Percentiles rank a stretch among this genome's conserved stretches.
Evolutionary conservation across 176 grass and related monocot genomes (phyloP).

Genomic region (Themeda triandra): DNA sequence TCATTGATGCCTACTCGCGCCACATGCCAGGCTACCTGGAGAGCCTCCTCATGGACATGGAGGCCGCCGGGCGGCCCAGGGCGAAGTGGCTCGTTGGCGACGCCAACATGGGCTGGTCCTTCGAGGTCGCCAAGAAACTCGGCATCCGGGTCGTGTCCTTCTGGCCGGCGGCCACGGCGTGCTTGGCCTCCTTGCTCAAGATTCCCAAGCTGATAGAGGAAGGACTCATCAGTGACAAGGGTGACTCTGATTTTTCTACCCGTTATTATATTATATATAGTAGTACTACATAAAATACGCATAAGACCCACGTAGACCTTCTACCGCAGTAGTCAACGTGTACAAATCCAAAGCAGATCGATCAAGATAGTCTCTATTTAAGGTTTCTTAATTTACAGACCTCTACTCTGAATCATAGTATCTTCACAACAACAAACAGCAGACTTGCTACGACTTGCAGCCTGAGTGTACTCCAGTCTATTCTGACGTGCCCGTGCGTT

Average conservation of each 20-base stretch:
- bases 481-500: not conserved
- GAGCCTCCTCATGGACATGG: constrained; percentile 16
- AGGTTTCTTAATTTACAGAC: too few species aligned
- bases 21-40: constrained; percentile 32
- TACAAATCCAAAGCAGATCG: too few species aligned
- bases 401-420: too few species aligned
- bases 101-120: constrained; percentile 69
- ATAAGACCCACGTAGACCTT: too few species aligned
- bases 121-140: constrained; percentile 42
- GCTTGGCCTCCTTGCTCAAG: constrained; percentile 42
- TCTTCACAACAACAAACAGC: too few species aligned
- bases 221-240: constrained; percentile 43
- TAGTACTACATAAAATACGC: too few species aligned
- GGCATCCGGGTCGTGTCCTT: constrained; percentile 44
- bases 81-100: constrained; percentile 50
- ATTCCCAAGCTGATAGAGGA: constrained; percentile 54
- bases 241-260: too few species aligned
- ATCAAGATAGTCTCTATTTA: too few species aligned
- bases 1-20: constrained; percentile 37
- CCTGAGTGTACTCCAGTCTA: not conserved
- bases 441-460: too few species aligned
- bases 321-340: too few species aligned
- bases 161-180: constrained; percentile 40
- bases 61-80: constrained; percentile 5
- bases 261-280: too few species aligned